These are phyloP conservation scores for Lathyrus oleraceus DNA, from an alignment of 306 rosid species.

Conservation along the genomic window DNA sequence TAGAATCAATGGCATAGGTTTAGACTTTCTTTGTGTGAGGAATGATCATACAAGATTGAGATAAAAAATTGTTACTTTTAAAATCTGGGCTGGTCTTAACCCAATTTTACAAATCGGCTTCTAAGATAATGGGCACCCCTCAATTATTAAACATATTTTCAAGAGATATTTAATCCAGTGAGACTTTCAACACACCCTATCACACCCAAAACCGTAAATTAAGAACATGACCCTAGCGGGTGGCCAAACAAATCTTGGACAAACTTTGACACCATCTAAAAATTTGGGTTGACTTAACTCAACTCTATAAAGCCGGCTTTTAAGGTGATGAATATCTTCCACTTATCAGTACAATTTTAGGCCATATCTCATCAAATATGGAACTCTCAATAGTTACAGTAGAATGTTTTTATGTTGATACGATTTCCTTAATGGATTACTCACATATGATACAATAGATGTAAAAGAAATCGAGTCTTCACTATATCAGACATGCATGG, in stretches of 20 bases:
- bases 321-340: not conserved
- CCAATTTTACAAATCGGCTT: not conserved
- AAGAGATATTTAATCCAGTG: not conserved
- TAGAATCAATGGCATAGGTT: not conserved
- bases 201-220: not conserved
- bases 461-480: constrained; percentile 1
- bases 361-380: not conserved
- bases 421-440: constrained; percentile 3
- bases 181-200: not conserved
- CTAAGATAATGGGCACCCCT: not conserved
- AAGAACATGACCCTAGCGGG: not conserved
- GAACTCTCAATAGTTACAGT: not conserved
- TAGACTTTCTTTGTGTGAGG: not conserved
- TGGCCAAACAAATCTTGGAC: not conserved
- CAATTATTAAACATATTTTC: not conserved
- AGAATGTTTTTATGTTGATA: not conserved
- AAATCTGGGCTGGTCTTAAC: not conserved
- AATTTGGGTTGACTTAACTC: not conserved
- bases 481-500: not conserved
- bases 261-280: not conserved
- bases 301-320: not conserved
- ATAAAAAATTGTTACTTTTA: not conserved
- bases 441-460: constrained; percentile 17
- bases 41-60: not conserved
- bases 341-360: not conserved